These are phyloP conservation scores for Phanerochaete carnosa DNA, from an alignment of 768 basidiomycete species.

Conservation along the genomic window DNA sequence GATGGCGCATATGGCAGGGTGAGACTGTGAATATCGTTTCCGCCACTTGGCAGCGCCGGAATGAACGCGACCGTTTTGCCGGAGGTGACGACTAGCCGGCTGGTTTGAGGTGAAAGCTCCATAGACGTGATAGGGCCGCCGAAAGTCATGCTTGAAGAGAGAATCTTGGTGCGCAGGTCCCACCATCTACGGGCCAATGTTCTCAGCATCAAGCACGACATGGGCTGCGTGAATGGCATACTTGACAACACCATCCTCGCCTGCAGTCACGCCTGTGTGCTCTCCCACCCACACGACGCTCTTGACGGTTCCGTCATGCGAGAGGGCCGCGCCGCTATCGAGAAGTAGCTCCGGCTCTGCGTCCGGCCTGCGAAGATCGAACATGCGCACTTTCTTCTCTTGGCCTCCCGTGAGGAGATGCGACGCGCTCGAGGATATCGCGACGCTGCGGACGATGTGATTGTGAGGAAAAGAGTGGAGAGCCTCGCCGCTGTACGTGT, in stretches of 20 bases:
- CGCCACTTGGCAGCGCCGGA: conserved; percentile 60
- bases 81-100: conserved; percentile 84
- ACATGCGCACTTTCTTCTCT: conserved; percentile 96
- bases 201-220: background rate
- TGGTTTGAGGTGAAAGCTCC: conserved; percentile 83
- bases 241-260: conserved; percentile 92
- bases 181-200: conserved; percentile 69
- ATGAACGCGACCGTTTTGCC: conserved; percentile 93
- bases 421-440: conserved; percentile 66
- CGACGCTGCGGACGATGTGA: conserved; percentile 96
- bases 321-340: conserved; percentile 50
- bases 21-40: conserved; percentile 65
- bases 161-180: conserved; percentile 80
- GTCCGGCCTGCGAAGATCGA: conserved; percentile 83
- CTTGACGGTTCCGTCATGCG: conserved; percentile 89
- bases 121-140: conserved; percentile 86
- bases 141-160: conserved; percentile 70
- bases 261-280: conserved; percentile 82
- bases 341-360: conserved; percentile 81
- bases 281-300: conserved; percentile 94
- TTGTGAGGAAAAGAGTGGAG: conserved; percentile 97
- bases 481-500: conserved; percentile 82
- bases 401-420: conserved; percentile 90
- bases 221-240: conserved; percentile 31
- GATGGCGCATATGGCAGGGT: conserved; percentile 85